Percentiles rank a stretch among this genome's conserved stretches.
These are phyloP conservation scores for Sporothrix euskadiensis DNA, from an alignment of 2,329 filamentous ascomycete species.

Conservation along the genomic window DNA sequence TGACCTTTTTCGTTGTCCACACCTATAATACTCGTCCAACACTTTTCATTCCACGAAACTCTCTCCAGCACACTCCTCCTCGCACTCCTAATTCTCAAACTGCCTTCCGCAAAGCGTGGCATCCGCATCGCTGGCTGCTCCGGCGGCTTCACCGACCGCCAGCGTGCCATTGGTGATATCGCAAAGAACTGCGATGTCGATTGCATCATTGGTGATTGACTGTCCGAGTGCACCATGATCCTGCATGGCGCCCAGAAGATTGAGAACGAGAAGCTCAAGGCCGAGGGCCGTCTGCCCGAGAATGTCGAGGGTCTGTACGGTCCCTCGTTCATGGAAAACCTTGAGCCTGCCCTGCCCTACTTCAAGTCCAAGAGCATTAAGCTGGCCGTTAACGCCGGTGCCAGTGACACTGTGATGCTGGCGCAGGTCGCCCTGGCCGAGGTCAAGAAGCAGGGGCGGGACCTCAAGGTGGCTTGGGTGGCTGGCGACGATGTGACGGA, in stretches of 20 bases:
- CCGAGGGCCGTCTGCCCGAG: slow-evolving; percentile 29
- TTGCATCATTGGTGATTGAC: slow-evolving; percentile 39
- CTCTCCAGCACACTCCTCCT: background rate
- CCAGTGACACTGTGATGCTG: slow-evolving; percentile 37
- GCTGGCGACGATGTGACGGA: slow-evolving; percentile 39
- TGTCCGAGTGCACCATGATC: slow-evolving; percentile 40
- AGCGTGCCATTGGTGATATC: slow-evolving; percentile 44
- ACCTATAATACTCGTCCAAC: background rate
- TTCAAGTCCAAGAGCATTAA: slow-evolving; percentile 36
- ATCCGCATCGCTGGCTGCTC: slow-evolving; percentile 47
- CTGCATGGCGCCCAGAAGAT: slow-evolving; percentile 37
- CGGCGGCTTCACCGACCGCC: slow-evolving; percentile 48
- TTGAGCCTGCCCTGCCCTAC: slow-evolving; percentile 38
- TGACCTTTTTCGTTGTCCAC: background rate
- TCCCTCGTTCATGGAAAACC: slow-evolving; percentile 39
- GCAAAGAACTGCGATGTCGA: slow-evolving; percentile 43
- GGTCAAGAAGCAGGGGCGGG: slow-evolving; percentile 33
- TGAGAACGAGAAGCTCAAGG: slow-evolving; percentile 31
- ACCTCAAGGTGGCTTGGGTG: slow-evolving; percentile 40
- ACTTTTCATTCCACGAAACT: background rate
- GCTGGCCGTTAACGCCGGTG: slow-evolving; percentile 41
- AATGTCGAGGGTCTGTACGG: slow-evolving; percentile 36
- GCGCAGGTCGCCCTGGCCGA: slow-evolving; percentile 29
- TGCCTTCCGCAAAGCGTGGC: slow-evolving; percentile 37
- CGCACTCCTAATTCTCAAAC: background rate